Conservation (phyloP, 148 eudicot genomes). For the Arctostaphylos glauca region DNA sequence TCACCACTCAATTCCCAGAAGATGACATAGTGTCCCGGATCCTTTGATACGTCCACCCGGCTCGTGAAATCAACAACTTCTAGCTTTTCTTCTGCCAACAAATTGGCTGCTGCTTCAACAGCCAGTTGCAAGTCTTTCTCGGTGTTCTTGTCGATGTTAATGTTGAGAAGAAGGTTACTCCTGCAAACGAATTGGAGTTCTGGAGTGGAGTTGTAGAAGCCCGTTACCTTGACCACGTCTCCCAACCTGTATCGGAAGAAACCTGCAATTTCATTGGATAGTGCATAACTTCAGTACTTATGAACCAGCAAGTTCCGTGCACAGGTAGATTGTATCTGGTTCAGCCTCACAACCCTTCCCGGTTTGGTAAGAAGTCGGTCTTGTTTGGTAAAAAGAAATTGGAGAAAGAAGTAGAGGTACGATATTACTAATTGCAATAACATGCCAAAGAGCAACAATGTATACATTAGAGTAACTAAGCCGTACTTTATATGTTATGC, state of each 20-base stretch:
- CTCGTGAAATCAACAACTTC: constrained; percentile 87
- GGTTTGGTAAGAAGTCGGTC: too few relatives aligned
- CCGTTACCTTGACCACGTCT: constrained; percentile 68
- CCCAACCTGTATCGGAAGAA: constrained; percentile 85
- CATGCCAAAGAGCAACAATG: background rate
- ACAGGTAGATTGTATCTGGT: too few relatives aligned
- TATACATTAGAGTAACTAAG: background rate
- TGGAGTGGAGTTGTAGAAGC: constrained; percentile 87
- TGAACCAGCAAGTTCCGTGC: too few relatives aligned
- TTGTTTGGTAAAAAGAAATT: too few relatives aligned
- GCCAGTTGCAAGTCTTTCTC: constrained; percentile 78
- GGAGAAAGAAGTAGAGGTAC: background rate
- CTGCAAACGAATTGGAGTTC: constrained; percentile 80
- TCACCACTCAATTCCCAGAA: constrained; percentile 84
- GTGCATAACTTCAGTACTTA: background rate
- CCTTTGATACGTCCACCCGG: constrained; percentile 43
- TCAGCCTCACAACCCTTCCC: too few relatives aligned
- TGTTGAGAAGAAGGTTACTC: constrained; percentile 65
- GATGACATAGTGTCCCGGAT: constrained; percentile 76
- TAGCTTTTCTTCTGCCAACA: constrained; percentile 46
- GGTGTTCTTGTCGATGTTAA: constrained; percentile 96
- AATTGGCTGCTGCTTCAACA: constrained; percentile 63
- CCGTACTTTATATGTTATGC: background rate
- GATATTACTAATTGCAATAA: background rate
- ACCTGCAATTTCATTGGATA: constrained; percentile 39